These are phyloP conservation scores for Pseudogymnoascus pannorum DNA, from an alignment of 2,329 filamentous ascomycete genomes.

Conservation along the genomic window DNA sequence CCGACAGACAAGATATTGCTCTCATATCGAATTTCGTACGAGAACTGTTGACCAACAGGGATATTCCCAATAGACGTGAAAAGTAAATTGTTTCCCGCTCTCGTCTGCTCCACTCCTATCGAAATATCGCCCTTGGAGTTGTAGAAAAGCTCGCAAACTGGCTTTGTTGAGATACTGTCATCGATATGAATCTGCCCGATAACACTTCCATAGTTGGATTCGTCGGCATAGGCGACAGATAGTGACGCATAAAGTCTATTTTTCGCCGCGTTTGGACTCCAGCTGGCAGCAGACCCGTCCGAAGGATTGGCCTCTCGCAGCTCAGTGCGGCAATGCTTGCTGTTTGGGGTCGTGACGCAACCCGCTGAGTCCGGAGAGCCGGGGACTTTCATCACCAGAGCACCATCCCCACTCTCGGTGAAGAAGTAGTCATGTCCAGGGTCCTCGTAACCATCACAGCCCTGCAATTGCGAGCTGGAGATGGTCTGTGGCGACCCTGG, in stretches of 20 bases:
- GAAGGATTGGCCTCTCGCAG: constrained; percentile 32
- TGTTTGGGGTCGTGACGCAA: constrained; percentile 35
- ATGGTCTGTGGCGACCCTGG: constrained; percentile 26
- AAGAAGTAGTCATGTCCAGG: constrained; percentile 29
- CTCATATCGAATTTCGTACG: constrained; percentile 34
- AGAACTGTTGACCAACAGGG: constrained; percentile 28
- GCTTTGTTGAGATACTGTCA: constrained; percentile 32
- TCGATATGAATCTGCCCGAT: constrained; percentile 36
- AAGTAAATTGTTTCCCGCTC: constrained; percentile 27
- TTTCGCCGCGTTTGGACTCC: constrained; percentile 29
- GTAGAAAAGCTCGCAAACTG: constrained; percentile 35
- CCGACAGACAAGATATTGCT: constrained; percentile 27
- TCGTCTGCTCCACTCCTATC: constrained; percentile 34
- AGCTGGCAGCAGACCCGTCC: constrained; percentile 14
- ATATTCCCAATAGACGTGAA: constrained; percentile 29
- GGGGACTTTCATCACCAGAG: constrained; percentile 35
- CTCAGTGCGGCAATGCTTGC: constrained; percentile 37
- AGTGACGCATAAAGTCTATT: constrained; percentile 31
- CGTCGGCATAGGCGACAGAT: constrained; percentile 26
- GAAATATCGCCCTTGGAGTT: constrained; percentile 29
- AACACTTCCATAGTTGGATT: constrained; percentile 31
- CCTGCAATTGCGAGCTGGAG: constrained; percentile 26
- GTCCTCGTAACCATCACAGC: constrained; percentile 32
- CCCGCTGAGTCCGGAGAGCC: constrained; percentile 27
- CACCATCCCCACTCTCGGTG: constrained; percentile 28